These are phyloP conservation scores for Astragalus glycyphyllos DNA, from an alignment of 306 rosid genomes.

Conservation along the genomic window DNA sequence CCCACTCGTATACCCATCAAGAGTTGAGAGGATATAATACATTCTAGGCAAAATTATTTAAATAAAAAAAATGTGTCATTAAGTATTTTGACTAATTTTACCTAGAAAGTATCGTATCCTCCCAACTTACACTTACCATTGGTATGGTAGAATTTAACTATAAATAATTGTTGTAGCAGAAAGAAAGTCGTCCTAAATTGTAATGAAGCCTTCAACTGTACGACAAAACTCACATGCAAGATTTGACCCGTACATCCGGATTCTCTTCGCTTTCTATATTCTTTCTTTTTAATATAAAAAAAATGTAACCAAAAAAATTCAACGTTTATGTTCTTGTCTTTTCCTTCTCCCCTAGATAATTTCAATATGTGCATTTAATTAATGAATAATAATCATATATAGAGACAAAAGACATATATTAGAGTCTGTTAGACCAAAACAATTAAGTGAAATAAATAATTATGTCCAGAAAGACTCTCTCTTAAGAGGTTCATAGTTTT, in stretches of 20 bases:
- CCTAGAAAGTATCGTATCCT: too few species aligned
- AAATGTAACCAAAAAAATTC: too few species aligned
- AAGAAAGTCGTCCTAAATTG: not conserved
- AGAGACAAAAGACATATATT: conserved; percentile 17
- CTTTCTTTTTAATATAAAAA: not conserved
- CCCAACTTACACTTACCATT: too few species aligned
- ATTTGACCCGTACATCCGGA: conserved; percentile 25
- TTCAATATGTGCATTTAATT: not conserved
- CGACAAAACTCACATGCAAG: conserved; percentile 29
- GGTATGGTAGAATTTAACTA: too few species aligned
- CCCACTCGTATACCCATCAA: too few species aligned
- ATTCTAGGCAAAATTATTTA: too few species aligned
- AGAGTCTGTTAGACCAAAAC: not conserved
- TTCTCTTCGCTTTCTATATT: not conserved
- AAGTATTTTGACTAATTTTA: too few species aligned
- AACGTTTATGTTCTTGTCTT: not conserved
- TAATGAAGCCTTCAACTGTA: not conserved
- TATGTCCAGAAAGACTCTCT: conserved; percentile 73
- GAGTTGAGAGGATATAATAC: too few species aligned
- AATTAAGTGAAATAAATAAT: not conserved
- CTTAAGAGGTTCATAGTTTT: conserved; percentile 66
- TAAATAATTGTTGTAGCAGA: too few species aligned
- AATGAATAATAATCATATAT: not conserved
- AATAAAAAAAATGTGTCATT: too few species aligned
- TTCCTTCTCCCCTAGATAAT: not conserved